Evolutionary conservation across 495 filamentous ascomycete genomes (phyloP), one percentile per base, ranked within the genome.

Genomic region (Daldinia decipiens): DNA sequence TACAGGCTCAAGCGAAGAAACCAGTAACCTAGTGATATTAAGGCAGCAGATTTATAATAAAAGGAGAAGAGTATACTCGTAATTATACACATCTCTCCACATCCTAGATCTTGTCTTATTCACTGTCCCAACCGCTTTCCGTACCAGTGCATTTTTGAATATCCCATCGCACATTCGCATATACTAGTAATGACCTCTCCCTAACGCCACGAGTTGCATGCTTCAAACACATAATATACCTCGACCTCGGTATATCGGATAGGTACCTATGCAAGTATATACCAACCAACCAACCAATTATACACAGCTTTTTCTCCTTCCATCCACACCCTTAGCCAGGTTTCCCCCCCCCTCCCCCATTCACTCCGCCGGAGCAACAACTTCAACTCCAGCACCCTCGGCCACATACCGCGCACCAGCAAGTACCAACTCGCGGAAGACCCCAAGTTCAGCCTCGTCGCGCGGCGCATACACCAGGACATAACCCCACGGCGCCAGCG

Each of bases 381-480:
- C 70, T 52, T 36, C 61, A 1, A 53, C 65, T 6, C 69, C 74
- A 13, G 39, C 34, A 8, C 71, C 70, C 38, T 65, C 43, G 1
- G 58, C 62, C 32, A 47, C 67, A n/a, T 67, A 62, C 56, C 74
- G 53, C 54, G 65, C 68, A 1, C 63, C 68, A 1, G 77, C 77
- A 9, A 68, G 29, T 11, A 77, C 45, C 5, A 78, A 29, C 39
- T 50, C 66, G 34, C 61, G 51, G 71, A 77, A 76, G 4, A 73
- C 63, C 11, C 43, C 67, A 4, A 67, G 72, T 59, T 80, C 78
- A 19, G n/a, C 72, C n/a, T 68, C 73, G 40, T 70, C 65, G 26
- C 78, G 65, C 68, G 79, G 79, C 68, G 79, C 75, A 27, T 81
- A 81, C 2, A 80, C 21, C 58, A 81, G 27, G 24, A 80, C 64